phyloP scores from a whole-genome alignment of 495 filamentous ascomycete genomes.

The Thozetella sp. region DNA sequence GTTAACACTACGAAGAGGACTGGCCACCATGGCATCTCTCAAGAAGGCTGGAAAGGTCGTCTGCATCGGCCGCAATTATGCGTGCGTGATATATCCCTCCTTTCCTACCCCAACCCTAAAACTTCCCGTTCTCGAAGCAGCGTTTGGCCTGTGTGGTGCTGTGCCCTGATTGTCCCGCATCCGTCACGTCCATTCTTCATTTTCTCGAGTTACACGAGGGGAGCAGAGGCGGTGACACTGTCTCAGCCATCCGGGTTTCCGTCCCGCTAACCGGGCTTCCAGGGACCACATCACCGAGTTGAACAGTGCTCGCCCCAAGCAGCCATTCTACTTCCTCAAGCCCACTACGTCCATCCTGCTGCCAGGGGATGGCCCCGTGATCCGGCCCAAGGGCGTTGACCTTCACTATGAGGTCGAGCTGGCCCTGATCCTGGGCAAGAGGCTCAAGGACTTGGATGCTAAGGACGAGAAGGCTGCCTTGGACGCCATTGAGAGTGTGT shows the following conservation, averaged over 20 bases:
- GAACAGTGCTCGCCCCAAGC: constrained; percentile 79
- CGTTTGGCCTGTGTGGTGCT: too few species aligned
- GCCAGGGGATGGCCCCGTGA: constrained; percentile 77
- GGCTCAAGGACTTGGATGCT: constrained; percentile 70
- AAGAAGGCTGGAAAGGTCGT: constrained; percentile 84
- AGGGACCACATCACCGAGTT: constrained; percentile 96
- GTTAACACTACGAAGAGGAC: constrained; percentile 35
- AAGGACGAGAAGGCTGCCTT: constrained; percentile 63
- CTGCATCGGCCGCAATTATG: constrained; percentile 98
- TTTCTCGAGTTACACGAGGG: constrained; percentile 2
- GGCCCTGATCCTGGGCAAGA: constrained; percentile 81
- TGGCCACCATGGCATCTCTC: constrained; percentile 60
- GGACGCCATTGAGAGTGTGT: constrained; percentile 60
- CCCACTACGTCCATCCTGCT: constrained; percentile 80
- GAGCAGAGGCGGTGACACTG: not conserved
- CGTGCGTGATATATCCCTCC: constrained; percentile 56
- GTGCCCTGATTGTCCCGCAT: too few species aligned
- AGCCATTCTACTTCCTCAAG: constrained; percentile 99
- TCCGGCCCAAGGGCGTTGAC: constrained; percentile 77
- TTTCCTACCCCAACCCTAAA: not conserved
- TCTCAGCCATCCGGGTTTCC: not conserved
- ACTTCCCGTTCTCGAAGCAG: not conserved
- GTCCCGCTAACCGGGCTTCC: constrained; percentile 21
- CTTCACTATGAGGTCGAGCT: constrained; percentile 97
- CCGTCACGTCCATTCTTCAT: too few species aligned